Base-by-base conservation (phyloP, 345 rosid genomes). In the Salix viminalis region DNA sequence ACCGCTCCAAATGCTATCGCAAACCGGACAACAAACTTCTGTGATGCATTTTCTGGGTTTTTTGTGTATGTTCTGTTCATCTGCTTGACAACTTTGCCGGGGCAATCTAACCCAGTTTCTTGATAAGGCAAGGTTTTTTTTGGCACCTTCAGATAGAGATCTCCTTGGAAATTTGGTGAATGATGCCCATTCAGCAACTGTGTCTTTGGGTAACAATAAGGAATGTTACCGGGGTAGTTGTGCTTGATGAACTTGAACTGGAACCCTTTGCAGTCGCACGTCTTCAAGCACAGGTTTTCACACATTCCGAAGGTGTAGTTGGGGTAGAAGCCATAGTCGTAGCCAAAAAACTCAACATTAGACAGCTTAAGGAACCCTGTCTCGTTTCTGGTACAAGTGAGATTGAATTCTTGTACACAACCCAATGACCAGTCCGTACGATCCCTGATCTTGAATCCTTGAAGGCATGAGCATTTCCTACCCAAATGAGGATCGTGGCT, bases 261-360 rank as follows among this genome's bases (percentile, higher is more conserved):
- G 19, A 76, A 76, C 15, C 78, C 79, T 26, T 34, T 76, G 79
- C 79, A 67, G 12, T 67, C 23, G 16, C 65, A 50, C 7, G 5
- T 11, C 7, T 39, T 9, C 19, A 65, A 36, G 39, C 80, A 77
- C 37, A 64, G 6, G 8, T 62, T 37, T 58, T 46, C 26, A 11
- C 58, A 65, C 26, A 14, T 50, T 2, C 26, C 62, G 3, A 50
- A 4, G 7, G 76, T 41, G 44, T 10, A 10, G 65, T 71, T 34
- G 50, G 70, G 41, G 32, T 2, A n/a, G 79, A 67, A 76, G 8
- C 26, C 66, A 16, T 8, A 15, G 26, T 76, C 73, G 36, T 68
- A 67, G 37, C 79, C 79, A 23, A 24, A 76, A 28, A 76, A 54
- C 52, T 76, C 79, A n/a, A 48, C 18, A 56, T 69, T 7, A 9